phyloP scores from a whole-genome alignment of 2,329 filamentous ascomycete species.

The Colletotrichum lentis region DNA sequence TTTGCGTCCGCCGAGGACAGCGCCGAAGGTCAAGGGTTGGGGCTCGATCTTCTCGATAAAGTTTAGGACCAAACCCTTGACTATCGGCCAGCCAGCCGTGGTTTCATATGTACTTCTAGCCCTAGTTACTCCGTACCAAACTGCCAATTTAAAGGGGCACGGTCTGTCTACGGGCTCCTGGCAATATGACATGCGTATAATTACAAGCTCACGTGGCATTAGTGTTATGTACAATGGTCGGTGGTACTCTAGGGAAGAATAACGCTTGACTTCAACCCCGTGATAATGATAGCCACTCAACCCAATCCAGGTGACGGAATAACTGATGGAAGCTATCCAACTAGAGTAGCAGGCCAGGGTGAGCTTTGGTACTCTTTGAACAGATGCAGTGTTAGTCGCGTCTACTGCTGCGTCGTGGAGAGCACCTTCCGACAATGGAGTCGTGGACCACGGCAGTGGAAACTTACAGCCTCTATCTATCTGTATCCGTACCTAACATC shows the following conservation, averaged over 20 bases:
- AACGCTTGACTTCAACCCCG: neutral
- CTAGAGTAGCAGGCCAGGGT: neutral
- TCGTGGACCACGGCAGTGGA: no score
- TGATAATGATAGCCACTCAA: neutral
- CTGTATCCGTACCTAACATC: no score
- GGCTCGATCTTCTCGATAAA: slow-evolving; percentile 1
- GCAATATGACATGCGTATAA: neutral
- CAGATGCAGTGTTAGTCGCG: no score
- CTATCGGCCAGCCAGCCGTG: neutral
- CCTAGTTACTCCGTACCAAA: no score
- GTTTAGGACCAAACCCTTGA: neutral
- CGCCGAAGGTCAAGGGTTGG: neutral
- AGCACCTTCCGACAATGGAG: no score
- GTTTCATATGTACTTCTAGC: neutral
- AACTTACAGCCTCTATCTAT: no score
- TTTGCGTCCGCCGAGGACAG: neutral
- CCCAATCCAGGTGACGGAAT: neutral
- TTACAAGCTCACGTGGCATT: neutral
- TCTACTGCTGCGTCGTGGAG: no score
- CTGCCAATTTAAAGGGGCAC: no score
- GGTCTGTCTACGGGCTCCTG: neutral
- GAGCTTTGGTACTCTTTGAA: no score
- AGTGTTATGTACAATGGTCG: neutral
- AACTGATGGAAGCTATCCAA: neutral
- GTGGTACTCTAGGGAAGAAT: neutral